phyloP scores from a whole-genome alignment of 495 filamentous ascomycete genomes.

The Aspergillus ostianus region DNA sequence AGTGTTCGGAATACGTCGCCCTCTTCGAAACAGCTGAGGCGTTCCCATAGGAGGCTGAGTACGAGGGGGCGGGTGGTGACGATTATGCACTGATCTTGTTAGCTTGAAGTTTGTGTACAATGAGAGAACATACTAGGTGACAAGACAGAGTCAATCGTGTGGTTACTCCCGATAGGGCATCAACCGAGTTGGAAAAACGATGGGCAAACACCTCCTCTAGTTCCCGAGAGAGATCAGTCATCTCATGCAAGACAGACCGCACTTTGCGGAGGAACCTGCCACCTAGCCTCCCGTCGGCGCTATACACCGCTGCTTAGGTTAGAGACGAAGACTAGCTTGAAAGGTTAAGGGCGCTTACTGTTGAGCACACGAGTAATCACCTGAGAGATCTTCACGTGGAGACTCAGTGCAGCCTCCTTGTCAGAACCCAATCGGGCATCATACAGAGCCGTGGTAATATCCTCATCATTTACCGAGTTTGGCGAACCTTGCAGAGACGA shows the following conservation, averaged over 20 bases:
- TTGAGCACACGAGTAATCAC: slow-evolving; percentile 26
- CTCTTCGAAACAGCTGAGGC: slow-evolving; percentile 22
- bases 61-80: slow-evolving; percentile 33
- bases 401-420: slow-evolving; percentile 24
- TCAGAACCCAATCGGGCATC: slow-evolving; percentile 21
- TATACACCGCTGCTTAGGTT: slow-evolving; percentile 27
- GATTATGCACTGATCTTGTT: slow-evolving; percentile 27
- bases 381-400: slow-evolving; percentile 32
- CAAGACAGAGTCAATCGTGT: slow-evolving; percentile 32
- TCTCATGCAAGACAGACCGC: slow-evolving; percentile 26
- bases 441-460: slow-evolving; percentile 27
- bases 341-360: slow-evolving; percentile 10
- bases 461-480: slow-evolving; percentile 26
- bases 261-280: slow-evolving; percentile 28
- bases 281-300: slow-evolving; percentile 28
- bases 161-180: slow-evolving; percentile 29
- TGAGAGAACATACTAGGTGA: slow-evolving; percentile 22
- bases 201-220: slow-evolving; percentile 29
- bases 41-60: slow-evolving; percentile 25
- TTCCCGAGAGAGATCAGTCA: slow-evolving; percentile 27
- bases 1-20: slow-evolving; percentile 17
- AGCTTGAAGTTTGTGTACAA: not conserved
- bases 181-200: slow-evolving; percentile 24
- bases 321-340: not conserved
- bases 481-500: slow-evolving; percentile 30